Evolutionary conservation across 2,329 filamentous ascomycete species (phyloP).

Genomic region (Clonostachys sp.): DNA sequence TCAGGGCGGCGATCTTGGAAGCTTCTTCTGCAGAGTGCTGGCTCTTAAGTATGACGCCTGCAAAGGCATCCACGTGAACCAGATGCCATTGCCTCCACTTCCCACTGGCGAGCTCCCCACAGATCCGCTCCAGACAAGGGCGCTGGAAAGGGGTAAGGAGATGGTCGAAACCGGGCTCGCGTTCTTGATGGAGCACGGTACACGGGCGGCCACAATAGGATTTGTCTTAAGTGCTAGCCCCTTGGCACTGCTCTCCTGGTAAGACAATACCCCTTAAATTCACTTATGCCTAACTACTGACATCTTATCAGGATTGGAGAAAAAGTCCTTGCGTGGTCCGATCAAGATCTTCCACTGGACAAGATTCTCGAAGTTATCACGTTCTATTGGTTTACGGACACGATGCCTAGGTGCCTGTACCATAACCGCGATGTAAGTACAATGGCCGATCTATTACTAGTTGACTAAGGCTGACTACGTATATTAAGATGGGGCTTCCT

Average conservation of each 20-base stretch:
- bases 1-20: slow-evolving; percentile 6
- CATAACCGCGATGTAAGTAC: slow-evolving; percentile 30
- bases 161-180: slow-evolving; percentile 3
- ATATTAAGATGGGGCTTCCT: not conserved
- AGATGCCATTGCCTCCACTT: slow-evolving; percentile 6
- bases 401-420: slow-evolving; percentile 40
- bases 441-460: not conserved
- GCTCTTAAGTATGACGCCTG: not conserved
- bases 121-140: not conserved
- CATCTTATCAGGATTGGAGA: slow-evolving; percentile 40
- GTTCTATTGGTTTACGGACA: slow-evolving; percentile 6
- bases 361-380: slow-evolving; percentile 20
- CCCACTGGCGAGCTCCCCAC: slow-evolving; percentile 1
- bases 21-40: not conserved
- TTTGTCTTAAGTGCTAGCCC: not conserved
- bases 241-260: slow-evolving; percentile 47
- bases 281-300: slow-evolving; percentile 42
- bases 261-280: not conserved
- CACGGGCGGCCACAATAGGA: slow-evolving; percentile 2
- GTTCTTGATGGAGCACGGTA: slow-evolving; percentile 5
- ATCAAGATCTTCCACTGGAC: slow-evolving; percentile 30
- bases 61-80: slow-evolving; percentile 2
- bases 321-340: slow-evolving; percentile 50
- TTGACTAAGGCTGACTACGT: not conserved
- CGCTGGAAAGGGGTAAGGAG: slow-evolving; percentile 1